phyloP scores from a whole-genome alignment of 495 filamentous ascomycete species.

The Penicillium pulvis region DNA sequence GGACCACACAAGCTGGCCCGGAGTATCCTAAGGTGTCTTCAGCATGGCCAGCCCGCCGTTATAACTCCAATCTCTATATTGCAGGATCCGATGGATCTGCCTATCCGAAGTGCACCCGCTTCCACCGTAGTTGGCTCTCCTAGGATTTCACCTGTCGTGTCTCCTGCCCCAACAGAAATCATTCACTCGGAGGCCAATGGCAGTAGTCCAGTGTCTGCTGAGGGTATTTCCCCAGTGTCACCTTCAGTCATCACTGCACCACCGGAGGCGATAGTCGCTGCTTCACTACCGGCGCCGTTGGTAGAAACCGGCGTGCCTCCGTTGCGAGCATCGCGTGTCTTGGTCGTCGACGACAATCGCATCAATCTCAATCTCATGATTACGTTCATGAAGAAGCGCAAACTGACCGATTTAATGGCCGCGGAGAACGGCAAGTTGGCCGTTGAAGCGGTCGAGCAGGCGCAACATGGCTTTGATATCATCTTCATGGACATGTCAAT shows the following conservation, averaged over 20 bases:
- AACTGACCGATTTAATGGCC: constrained; percentile 39
- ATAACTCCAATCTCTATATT: constrained; percentile 15
- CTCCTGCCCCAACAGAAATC: not conserved
- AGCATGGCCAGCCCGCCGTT: constrained; percentile 18
- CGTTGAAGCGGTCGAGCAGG: constrained; percentile 49
- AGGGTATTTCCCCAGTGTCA: not conserved
- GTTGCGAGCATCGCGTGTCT: constrained; percentile 37
- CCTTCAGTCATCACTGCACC: constrained; percentile 14
- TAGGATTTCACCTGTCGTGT: not conserved
- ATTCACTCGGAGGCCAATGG: not conserved
- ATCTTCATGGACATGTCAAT: constrained; percentile 74
- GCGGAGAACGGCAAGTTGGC: constrained; percentile 57
- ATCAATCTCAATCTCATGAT: constrained; percentile 74
- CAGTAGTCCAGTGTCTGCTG: not conserved
- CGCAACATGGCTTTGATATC: constrained; percentile 50
- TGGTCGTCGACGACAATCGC: constrained; percentile 74
- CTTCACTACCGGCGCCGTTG: constrained; percentile 16
- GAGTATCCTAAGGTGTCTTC: constrained; percentile 43
- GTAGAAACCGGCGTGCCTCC: not conserved
- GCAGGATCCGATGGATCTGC: constrained; percentile 20
- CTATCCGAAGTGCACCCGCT: constrained; percentile 15
- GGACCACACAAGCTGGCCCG: constrained; percentile 69
- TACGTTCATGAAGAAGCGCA: constrained; percentile 59
- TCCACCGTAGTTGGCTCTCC: constrained; percentile 4
- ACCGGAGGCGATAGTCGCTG: constrained; percentile 13